These are phyloP conservation scores for Saprolegnia diclina DNA, from an alignment of 352 stramenopile species.

Conservation along the genomic window DNA sequence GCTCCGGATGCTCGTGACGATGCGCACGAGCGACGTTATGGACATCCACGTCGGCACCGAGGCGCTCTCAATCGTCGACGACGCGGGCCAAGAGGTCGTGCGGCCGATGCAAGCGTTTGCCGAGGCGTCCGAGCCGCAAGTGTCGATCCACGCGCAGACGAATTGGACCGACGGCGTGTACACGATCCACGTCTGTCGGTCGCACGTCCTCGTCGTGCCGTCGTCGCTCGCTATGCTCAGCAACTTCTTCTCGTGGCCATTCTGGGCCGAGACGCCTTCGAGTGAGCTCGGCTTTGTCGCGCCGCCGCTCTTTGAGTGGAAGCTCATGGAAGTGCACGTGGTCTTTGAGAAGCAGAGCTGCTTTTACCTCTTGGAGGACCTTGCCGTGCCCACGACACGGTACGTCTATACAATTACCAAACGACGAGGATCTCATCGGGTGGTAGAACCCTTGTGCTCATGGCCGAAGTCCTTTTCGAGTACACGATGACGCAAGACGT, in stretches of 20 bases:
- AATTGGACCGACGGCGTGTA: constrained; percentile 71
- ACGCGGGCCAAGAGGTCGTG: constrained; percentile 58
- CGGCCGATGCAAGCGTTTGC: constrained; percentile 45
- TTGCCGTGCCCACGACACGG: constrained; percentile 54
- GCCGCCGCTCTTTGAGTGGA: constrained; percentile 56
- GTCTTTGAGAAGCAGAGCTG: constrained; percentile 48
- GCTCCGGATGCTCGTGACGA: constrained; percentile 64
- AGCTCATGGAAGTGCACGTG: constrained; percentile 69
- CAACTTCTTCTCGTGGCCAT: constrained; percentile 57
- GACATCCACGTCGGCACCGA: constrained; percentile 57
- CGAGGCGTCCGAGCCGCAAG: constrained; percentile 63
- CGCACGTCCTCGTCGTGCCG: constrained; percentile 72
- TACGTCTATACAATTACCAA: neutral
- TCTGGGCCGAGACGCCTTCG: constrained; percentile 42
- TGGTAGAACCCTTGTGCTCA: constrained; percentile 49
- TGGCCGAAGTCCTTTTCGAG: constrained; percentile 56
- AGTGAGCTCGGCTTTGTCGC: constrained; percentile 67
- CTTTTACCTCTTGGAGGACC: constrained; percentile 80
- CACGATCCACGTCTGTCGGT: constrained; percentile 57
- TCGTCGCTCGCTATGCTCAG: constrained; percentile 54
- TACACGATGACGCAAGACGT: constrained; percentile 64
- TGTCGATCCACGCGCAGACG: constrained; percentile 57
- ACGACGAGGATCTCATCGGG: neutral
- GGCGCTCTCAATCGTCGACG: constrained; percentile 51
- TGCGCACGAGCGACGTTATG: constrained; percentile 77